Evolutionary conservation across 257 asterid species (phyloP), one percentile per base, ranked within the genome.

Genomic region (Catharanthus roseus): DNA sequence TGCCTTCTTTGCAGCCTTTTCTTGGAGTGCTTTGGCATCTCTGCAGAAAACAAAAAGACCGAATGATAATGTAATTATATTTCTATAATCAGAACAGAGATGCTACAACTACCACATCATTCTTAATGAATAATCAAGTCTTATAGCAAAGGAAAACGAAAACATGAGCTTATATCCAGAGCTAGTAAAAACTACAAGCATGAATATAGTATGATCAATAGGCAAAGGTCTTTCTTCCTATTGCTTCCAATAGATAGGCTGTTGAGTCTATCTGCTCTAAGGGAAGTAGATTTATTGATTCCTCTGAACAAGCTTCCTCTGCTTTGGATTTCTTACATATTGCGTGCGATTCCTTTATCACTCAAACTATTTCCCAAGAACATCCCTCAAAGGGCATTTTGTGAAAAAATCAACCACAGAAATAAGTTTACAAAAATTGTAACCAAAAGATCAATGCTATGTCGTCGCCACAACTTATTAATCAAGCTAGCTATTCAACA

Each of bases 1-100:
- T 10, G 92, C 96, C 82, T 89, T 91, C 85, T 91, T 91, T 12
- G 96, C 92, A 1, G 85, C 1, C 86, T 88, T 91, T 79, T 90
- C 97, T 79, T 90, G 97, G 70, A 90, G 96, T 3, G 95, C 97
- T 87, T 90, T 90, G 16, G 89, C 97, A 47, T 90, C 97, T 82
- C 96, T 90, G 69, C 74, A 49, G 13, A 39, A 41, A 57, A 0
- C 31, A 39, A 39, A 21, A 62, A 41, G 34, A 56, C 31, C 51
- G 34, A 39, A 57, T 57, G 28, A 44, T 3, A 4, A 19, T 39
- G 1, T 6, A 15, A 23, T 26, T 26, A 53, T 5, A n/a, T 12
- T 10, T 54, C 31, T 16, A 36, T 4, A 23, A 36, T 15, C n/a
- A 23, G 0, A 4, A 51, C 63, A 6, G 51, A 50, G 56, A 18